Evolutionary conservation across 495 filamentous ascomycete species (phyloP), one percentile per base, ranked within the genome.

Genomic region (Neurospora sp.): DNA sequence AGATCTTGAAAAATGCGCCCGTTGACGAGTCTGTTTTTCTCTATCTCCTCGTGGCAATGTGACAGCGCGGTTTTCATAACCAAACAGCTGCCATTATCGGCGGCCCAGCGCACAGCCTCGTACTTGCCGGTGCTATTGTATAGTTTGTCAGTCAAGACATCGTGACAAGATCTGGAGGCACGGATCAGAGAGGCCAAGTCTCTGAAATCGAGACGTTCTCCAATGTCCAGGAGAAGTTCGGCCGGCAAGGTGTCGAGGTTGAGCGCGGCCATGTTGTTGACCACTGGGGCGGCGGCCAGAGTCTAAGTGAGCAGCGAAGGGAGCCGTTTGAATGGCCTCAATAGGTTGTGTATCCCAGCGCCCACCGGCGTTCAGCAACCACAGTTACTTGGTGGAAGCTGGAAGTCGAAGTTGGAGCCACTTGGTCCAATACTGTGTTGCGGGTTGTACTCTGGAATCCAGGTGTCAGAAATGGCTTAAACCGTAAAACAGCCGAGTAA

Each of bases 141-240:
- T n/a, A 74, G 17, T 16, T 27, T 16, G 8, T 17, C 10, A 40
- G 20, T 71, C 38, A 68, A 59, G 38, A 68, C 9, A 9, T 3
- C 17, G 27, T 39, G 22, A 68, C 39, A 71, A 9, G 6, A 37
- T 14, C 70, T 70, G 27, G 53, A 68, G 9, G 27, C 35, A n/a
- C 38, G 27, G 16, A 48, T 38, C 14, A 71, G 22, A 31, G n/a
- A 35, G 9, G 37, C 40, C 2, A 53, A 35, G 42, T 70, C 17
- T 31, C 39, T 59, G 42, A 14, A 10, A 8, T 71, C 48, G 22
- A 74, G 70, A 70, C 37, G 71, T 48, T 41, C 45, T 40, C 22
- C 72, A 22, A 74, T 44, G 37, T 71, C 38, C 37, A 74, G 48
- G 27, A 71, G 9, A 39, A 74, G 72, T 53, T 74, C 72, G 10